phyloP scores from a whole-genome alignment of 2,329 filamentous ascomycete genomes.

The Penicillium sp. region DNA sequence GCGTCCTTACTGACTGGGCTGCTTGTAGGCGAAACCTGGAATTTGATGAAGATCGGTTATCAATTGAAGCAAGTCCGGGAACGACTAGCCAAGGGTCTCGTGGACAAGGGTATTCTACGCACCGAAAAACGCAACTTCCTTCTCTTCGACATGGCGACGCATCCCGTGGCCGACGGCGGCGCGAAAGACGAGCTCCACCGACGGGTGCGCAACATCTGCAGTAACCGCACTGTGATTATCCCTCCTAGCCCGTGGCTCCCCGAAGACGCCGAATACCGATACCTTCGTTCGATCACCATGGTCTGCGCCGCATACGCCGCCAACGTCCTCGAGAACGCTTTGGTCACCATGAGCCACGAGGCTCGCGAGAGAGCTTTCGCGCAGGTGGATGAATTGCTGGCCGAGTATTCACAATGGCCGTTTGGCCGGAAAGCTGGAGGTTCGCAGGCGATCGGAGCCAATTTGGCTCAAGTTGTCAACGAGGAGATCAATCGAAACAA shows the following conservation, averaged over 20 bases:
- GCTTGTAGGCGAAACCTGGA: constrained; percentile 85
- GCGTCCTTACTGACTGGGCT: constrained; percentile 9
- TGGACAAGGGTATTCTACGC: constrained; percentile 95
- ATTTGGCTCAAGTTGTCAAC: constrained; percentile 73
- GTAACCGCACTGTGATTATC: constrained; percentile 85
- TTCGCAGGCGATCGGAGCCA: constrained; percentile 78
- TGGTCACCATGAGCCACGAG: constrained; percentile 87
- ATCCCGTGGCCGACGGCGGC: constrained; percentile 89
- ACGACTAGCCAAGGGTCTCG: constrained; percentile 88
- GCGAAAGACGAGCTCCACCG: constrained; percentile 96
- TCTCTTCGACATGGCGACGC: constrained; percentile 98
- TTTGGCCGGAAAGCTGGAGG: constrained; percentile 73
- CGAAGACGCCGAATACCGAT: constrained; percentile 88
- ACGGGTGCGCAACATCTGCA: constrained; percentile 84
- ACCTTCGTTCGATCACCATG: constrained; percentile 85
- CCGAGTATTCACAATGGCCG: constrained; percentile 95
- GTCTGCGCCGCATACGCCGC: constrained; percentile 96
- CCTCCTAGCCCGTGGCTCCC: constrained; percentile 79
- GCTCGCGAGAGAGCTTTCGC: constrained; percentile 88
- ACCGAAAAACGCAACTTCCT: constrained; percentile 99
- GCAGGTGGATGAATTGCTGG: constrained; percentile 89
- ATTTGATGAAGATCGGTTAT: constrained; percentile 99
- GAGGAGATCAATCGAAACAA: constrained; percentile 81
- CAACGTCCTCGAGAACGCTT: constrained; percentile 95
- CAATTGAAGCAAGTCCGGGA: constrained; percentile 98